A percentile compares a stretch with the other conserved stretches of the same genome.
Conservation (phyloP, 352 stramenopile species). For the Pelagophyceae sp. region DNA sequence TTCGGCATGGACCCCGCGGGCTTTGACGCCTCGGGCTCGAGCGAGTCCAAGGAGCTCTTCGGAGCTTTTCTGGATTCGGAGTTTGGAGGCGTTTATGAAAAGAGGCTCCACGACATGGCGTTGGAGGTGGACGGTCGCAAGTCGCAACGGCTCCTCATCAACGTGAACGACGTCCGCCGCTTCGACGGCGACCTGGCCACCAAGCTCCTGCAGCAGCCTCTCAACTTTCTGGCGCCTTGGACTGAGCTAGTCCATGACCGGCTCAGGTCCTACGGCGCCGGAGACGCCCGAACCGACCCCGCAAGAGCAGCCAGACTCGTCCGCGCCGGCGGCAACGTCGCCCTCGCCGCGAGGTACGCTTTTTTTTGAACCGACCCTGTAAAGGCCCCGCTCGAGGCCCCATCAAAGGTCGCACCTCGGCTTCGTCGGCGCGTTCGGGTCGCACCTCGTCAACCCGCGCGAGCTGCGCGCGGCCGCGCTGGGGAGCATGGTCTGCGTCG, state of each 20-base stretch:
- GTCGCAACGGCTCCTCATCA: constrained; percentile 58
- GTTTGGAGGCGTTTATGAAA: constrained; percentile 18
- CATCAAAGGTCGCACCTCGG: constrained; percentile 64
- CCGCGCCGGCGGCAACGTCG: constrained; percentile 44
- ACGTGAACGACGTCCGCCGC: constrained; percentile 76
- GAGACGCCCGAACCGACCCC: constrained; percentile 57
- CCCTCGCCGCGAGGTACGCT: constrained; percentile 31
- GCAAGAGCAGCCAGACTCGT: constrained; percentile 60
- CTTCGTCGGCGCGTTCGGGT: constrained; percentile 82
- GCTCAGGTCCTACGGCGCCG: neutral
- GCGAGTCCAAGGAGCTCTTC: constrained; percentile 25
- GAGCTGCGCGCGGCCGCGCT: constrained; percentile 76
- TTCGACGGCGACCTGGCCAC: constrained; percentile 71
- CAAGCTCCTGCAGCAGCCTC: constrained; percentile 50
- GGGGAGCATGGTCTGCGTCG: constrained; percentile 90
- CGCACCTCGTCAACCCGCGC: constrained; percentile 81
- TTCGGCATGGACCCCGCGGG: too few relatives aligned
- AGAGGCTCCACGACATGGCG: constrained; percentile 20
- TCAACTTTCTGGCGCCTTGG: neutral
- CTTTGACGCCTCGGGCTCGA: too few relatives aligned
- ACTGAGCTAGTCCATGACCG: constrained; percentile 1
- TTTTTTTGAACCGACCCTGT: too few relatives aligned
- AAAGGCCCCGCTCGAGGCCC: too few relatives aligned
- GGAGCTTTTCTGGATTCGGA: constrained; percentile 27
- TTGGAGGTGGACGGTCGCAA: neutral